Evolutionary conservation across 352 stramenopile genomes (phyloP).

Genomic region (Phytophthora brassicae): DNA sequence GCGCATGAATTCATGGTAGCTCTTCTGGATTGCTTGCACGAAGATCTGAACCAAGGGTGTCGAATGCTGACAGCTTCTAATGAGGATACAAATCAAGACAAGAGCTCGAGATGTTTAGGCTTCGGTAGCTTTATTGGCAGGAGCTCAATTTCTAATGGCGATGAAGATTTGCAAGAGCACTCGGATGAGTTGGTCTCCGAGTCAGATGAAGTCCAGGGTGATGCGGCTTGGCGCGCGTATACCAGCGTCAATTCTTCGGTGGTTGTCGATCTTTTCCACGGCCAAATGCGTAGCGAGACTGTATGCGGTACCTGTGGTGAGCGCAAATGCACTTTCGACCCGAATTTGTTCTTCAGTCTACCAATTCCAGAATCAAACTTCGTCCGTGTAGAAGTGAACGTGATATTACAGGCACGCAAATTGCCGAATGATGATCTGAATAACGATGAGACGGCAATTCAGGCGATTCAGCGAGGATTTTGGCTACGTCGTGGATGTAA

Average conservation of each 20-base stretch:
- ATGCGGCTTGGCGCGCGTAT: slow-evolving; percentile 92
- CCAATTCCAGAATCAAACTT: slow-evolving; percentile 89
- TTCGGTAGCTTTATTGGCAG: slow-evolving; percentile 34
- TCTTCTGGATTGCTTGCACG: slow-evolving; percentile 97
- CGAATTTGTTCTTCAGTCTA: slow-evolving; percentile 94
- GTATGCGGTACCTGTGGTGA: slow-evolving; percentile 92
- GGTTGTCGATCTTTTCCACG: slow-evolving; percentile 96
- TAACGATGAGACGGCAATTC: slow-evolving; percentile 12
- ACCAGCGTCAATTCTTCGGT: slow-evolving; percentile 93
- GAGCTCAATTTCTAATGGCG: slow-evolving; percentile 37
- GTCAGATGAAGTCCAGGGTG: slow-evolving; percentile 80
- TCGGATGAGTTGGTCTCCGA: slow-evolving; percentile 9
- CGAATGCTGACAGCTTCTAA: slow-evolving; percentile 7
- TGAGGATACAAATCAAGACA: slow-evolving; percentile 30
- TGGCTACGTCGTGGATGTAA: slow-evolving; percentile 59
- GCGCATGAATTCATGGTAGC: slow-evolving; percentile 95
- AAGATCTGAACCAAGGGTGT: slow-evolving; percentile 95
- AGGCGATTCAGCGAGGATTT: slow-evolving; percentile 39
- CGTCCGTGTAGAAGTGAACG: slow-evolving; percentile 62
- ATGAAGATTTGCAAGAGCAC: slow-evolving; percentile 23
- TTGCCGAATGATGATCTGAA: slow-evolving; percentile 5
- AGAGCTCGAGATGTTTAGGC: slow-evolving; percentile 32
- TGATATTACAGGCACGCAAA: slow-evolving; percentile 62
- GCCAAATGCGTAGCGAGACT: slow-evolving; percentile 94
- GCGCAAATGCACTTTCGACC: slow-evolving; percentile 96